Conservation (phyloP, 495 filamentous ascomycete species). For the Tuber indicum region DNA sequence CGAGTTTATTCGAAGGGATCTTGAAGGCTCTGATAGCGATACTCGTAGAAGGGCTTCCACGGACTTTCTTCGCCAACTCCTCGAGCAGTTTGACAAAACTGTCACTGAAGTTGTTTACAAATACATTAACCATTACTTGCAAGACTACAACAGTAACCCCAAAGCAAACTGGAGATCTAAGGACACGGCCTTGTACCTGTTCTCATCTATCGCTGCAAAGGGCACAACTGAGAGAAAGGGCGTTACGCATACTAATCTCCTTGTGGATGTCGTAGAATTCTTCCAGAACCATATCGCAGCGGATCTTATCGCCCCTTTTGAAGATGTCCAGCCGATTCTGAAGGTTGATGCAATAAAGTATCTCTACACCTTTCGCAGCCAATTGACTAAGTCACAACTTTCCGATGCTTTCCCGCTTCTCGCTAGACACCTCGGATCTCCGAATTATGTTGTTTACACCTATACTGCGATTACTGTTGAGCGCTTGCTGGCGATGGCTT, state of each 20-base stretch:
- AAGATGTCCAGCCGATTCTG: slow-evolving; percentile 68
- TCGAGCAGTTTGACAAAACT: slow-evolving; percentile 74
- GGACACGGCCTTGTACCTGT: slow-evolving; percentile 93
- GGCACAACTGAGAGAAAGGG: slow-evolving; percentile 78
- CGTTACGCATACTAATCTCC: slow-evolving; percentile 76
- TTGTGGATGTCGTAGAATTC: slow-evolving; percentile 82
- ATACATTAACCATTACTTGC: slow-evolving; percentile 73
- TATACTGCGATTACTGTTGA: slow-evolving; percentile 95
- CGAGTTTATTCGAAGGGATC: slow-evolving; percentile 90
- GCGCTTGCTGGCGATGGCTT: slow-evolving; percentile 72
- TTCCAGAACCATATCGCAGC: slow-evolving; percentile 82
- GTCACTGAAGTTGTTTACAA: slow-evolving; percentile 74
- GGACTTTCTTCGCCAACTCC: slow-evolving; percentile 80
- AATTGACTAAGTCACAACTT: slow-evolving; percentile 79
- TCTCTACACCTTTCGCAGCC: slow-evolving; percentile 88
- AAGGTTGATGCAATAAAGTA: slow-evolving; percentile 98
- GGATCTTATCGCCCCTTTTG: slow-evolving; percentile 61
- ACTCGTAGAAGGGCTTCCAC: slow-evolving; percentile 86
- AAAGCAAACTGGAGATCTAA: slow-evolving; percentile 86
- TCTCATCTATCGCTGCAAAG: slow-evolving; percentile 87
- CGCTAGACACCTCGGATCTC: slow-evolving; percentile 77
- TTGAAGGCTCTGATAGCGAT: slow-evolving; percentile 93
- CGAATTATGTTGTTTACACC: slow-evolving; percentile 91
- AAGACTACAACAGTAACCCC: slow-evolving; percentile 61
- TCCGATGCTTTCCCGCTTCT: slow-evolving; percentile 78